Conservation (phyloP, 2,329 filamentous ascomycete species). For the Sphaerulina populicola region DNA sequence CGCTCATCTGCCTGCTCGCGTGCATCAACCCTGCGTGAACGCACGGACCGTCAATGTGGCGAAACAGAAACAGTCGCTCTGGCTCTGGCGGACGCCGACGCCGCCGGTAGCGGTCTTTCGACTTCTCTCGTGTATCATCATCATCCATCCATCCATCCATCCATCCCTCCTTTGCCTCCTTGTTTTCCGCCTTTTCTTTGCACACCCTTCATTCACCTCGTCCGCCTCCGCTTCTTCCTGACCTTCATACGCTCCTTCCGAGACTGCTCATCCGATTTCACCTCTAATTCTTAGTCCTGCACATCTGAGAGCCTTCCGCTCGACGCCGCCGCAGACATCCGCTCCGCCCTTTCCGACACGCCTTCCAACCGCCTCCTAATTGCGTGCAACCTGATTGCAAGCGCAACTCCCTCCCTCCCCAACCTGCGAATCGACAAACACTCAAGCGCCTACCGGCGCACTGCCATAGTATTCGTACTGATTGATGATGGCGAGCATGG, state of each 20-base stretch:
- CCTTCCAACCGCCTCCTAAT: slow-evolving; percentile 4
- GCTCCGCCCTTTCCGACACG: background rate
- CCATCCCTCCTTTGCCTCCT: too few species aligned
- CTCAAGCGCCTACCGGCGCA: slow-evolving; percentile 12
- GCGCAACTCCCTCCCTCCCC: background rate
- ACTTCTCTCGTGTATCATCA: slow-evolving; percentile 3
- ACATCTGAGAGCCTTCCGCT: background rate
- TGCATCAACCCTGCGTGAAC: background rate
- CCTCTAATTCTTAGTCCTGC: background rate
- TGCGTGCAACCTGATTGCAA: background rate
- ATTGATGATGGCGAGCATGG: slow-evolving; percentile 20
- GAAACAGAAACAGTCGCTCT: too few species aligned
- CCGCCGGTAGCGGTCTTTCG: background rate
- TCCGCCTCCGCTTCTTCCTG: slow-evolving; percentile 4
- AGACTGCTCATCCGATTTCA: background rate
- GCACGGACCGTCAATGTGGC: too few species aligned
- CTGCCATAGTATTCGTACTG: slow-evolving; percentile 1
- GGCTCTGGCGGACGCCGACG: too few species aligned
- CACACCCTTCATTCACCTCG: background rate
- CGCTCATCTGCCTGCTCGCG: background rate
- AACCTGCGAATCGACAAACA: background rate
- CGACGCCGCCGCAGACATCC: slow-evolving; percentile 4
- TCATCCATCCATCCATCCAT: background rate
- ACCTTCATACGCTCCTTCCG: slow-evolving; percentile 17
- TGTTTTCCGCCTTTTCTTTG: too few species aligned